Conservation (phyloP, 768 basidiomycete species). For the Podaxis sp. region DNA sequence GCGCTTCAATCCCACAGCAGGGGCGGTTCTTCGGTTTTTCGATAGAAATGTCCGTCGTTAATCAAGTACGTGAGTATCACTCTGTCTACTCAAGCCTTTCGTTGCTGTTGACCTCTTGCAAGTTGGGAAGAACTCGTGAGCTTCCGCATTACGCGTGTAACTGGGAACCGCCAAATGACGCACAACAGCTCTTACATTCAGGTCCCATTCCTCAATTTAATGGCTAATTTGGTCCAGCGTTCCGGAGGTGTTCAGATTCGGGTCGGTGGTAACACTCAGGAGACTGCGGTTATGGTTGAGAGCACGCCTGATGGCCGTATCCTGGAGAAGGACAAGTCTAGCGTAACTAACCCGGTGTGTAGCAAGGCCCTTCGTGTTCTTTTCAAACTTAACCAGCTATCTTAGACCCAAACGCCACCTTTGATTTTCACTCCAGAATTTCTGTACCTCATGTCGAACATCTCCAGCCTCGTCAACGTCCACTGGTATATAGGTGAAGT, state of each 20-base stretch:
- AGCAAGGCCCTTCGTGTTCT: neutral
- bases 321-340: slow-evolving; percentile 45
- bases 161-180: neutral
- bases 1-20: slow-evolving; percentile 34
- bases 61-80: slow-evolving; percentile 47
- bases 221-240: slow-evolving; percentile 67
- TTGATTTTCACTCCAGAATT: slow-evolving; percentile 63
- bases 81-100: neutral
- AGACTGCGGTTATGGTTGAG: slow-evolving; percentile 52
- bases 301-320: slow-evolving; percentile 46
- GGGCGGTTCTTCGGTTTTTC: slow-evolving; percentile 54
- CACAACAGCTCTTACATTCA: slow-evolving; percentile 40
- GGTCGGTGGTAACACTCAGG: slow-evolving; percentile 81
- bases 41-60: slow-evolving; percentile 61
- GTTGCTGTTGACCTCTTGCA: neutral
- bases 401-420: slow-evolving; percentile 66
- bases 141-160: slow-evolving; percentile 21
- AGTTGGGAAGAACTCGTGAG: slow-evolving; percentile 53
- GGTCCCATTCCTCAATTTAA: slow-evolving; percentile 75
- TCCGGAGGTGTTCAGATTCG: slow-evolving; percentile 63
- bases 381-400: neutral
- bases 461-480: slow-evolving; percentile 58
- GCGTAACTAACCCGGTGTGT: slow-evolving; percentile 39
- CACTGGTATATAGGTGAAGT: slow-evolving; percentile 46
- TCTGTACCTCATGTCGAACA: slow-evolving; percentile 62